Base-by-base conservation (phyloP, 345 rosid genomes). In the Tarenaya hassleriana region DNA sequence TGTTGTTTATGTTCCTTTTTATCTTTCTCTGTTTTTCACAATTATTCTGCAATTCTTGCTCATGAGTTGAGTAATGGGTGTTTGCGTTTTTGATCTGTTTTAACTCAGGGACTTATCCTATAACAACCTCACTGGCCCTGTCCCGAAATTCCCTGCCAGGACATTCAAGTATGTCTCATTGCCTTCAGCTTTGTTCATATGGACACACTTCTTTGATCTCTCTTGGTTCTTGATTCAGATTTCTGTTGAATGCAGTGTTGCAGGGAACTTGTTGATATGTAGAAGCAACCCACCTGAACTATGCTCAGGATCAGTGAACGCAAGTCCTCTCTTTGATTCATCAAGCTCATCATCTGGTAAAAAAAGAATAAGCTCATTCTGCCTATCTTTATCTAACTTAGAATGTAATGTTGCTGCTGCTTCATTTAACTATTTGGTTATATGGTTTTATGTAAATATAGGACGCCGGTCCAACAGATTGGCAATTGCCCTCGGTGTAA, bases 121-220 rank as follows among this genome's bases (percentile, higher is more conserved):
- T 47, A 90, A 90, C 81, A 90, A 90, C 70, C 87, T 90, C 47
- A 90, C 83, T 57, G 96, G 96, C 66, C 83, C 76, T 31, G 85
- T 87, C 48, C 85, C 92, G 56, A 84, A 76, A 64, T 78, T 75
- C 13, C 82, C 87, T 16, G 82, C 85, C 16, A 86, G 77, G 66
- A 84, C 86, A 42, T 87, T 90, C 79, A 84, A 84, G 96, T 90
- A 80, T 17, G 12, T n/a, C 19, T 19, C 41, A 56, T 17, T 32
- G 29, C 49, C 45, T 35, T 37, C 43, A 50, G 8, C 18, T 34
- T 7, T 7, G 29, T 8, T 0, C 52, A 44, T 55, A n/a, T 35
- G 8, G 18, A 62, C 41, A 38, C 38, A 20, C 5, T 48, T 60
- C 3, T n/a, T 46, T 9, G 16, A 42, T 15, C 35, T 35, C 47